These are phyloP conservation scores for Pyricularia grisea DNA, from an alignment of 2,329 filamentous ascomycete genomes.

Conservation along the genomic window DNA sequence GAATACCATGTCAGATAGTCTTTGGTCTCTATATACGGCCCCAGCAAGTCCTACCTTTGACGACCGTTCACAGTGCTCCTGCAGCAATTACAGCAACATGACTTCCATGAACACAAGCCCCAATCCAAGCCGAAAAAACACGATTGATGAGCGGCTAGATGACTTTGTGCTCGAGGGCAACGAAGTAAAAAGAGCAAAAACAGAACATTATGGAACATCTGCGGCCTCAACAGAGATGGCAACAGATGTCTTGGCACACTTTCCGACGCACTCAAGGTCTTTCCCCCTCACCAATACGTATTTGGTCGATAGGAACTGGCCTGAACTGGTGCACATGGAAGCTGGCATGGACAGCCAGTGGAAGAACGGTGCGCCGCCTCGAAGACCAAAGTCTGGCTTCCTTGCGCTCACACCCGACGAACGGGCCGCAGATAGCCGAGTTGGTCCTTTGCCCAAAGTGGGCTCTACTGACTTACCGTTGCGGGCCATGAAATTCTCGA, in stretches of 20 bases:
- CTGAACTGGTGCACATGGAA: not conserved
- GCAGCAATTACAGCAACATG: not conserved
- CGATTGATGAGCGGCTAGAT: not conserved
- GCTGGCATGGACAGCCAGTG: not conserved
- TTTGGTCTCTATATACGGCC: not conserved
- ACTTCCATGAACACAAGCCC: not conserved
- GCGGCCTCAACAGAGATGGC: not conserved
- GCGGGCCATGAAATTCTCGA: not conserved
- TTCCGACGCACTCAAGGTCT: not conserved
- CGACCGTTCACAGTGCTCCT: not conserved
- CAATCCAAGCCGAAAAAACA: not conserved
- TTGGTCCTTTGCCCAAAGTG: not conserved
- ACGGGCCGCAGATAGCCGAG: not conserved
- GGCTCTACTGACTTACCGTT: not conserved
- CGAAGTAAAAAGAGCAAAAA: not conserved
- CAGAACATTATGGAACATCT: not conserved
- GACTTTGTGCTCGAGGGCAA: not conserved
- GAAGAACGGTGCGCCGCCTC: not conserved
- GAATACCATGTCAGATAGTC: not conserved
- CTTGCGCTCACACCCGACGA: not conserved
- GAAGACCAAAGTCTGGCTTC: not conserved
- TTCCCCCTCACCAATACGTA: not conserved
- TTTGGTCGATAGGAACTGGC: not conserved
- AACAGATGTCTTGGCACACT: not conserved
- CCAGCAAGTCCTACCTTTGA: not conserved